phyloP scores from a whole-genome alignment of 2,329 filamentous ascomycete species.

The Ceratocystis papillata region DNA sequence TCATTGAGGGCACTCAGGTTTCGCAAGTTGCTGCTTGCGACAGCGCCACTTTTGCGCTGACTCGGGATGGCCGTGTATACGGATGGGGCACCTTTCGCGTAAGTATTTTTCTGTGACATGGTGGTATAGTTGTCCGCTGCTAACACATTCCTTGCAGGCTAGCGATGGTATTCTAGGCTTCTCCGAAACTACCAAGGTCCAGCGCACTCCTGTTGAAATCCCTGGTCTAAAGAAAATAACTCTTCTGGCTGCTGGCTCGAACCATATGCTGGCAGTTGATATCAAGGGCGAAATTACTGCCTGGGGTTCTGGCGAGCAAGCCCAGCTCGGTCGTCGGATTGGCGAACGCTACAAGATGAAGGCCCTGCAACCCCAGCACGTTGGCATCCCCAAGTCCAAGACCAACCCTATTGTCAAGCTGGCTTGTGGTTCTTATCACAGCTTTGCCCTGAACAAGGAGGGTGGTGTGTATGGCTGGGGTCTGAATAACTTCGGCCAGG shows the following conservation, averaged over 20 bases:
- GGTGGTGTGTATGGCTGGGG: conserved; percentile 73
- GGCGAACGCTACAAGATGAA: conserved; percentile 53
- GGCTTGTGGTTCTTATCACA: conserved; percentile 66
- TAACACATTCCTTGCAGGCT: conserved; percentile 30
- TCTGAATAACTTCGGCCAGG: conserved; percentile 77
- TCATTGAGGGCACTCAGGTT: conserved; percentile 51
- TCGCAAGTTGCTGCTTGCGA: conserved; percentile 59
- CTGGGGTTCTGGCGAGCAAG: conserved; percentile 64
- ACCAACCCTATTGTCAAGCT: conserved; percentile 35
- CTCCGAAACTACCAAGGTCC: conserved; percentile 41
- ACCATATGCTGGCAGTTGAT: conserved; percentile 61
- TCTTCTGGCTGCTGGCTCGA: conserved; percentile 54
- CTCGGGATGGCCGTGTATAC: conserved; percentile 63
- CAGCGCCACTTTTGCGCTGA: conserved; percentile 65
- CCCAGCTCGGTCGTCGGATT: conserved; percentile 49
- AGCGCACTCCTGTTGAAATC: conserved; percentile 44
- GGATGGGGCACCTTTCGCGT: conserved; percentile 71
- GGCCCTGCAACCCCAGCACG: conserved; percentile 48
- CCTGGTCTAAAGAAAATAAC: conserved; percentile 55
- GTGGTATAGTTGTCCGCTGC: neutral
- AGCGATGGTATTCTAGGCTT: conserved; percentile 56
- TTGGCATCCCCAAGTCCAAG: conserved; percentile 47
- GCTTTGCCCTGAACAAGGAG: conserved; percentile 62
- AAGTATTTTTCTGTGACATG: neutral
- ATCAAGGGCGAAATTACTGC: conserved; percentile 53